These are phyloP conservation scores for Neofusicoccum umdonicola DNA, from an alignment of 2,329 filamentous ascomycete species.

Conservation along the genomic window DNA sequence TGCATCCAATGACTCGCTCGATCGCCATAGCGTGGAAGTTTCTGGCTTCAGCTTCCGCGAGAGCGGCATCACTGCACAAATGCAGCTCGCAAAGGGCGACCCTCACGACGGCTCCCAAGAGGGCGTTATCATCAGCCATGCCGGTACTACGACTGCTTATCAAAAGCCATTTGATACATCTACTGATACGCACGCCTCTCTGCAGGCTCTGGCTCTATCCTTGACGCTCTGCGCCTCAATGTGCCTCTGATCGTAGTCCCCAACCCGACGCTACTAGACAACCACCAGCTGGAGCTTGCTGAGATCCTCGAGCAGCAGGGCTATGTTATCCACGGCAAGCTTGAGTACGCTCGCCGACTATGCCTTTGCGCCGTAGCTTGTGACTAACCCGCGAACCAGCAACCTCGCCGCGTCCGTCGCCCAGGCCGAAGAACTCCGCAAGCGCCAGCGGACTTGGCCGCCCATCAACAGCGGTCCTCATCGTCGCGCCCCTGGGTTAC, in stretches of 20 bases:
- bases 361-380: neutral
- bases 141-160: constrained; percentile 56
- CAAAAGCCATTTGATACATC: neutral
- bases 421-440: constrained; percentile 48
- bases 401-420: constrained; percentile 48
- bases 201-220: constrained; percentile 81
- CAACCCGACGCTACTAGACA: constrained; percentile 76
- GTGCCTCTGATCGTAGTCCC: constrained; percentile 85
- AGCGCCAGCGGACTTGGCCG: constrained; percentile 48
- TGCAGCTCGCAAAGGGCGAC: constrained; percentile 53
- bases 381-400: constrained; percentile 29
- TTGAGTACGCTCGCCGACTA: constrained; percentile 54
- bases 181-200: neutral
- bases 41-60: constrained; percentile 65
- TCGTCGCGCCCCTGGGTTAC: constrained; percentile 44
- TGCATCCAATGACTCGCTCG: constrained; percentile 12
- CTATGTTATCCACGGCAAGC: constrained; percentile 70
- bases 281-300: constrained; percentile 89
- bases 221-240: constrained; percentile 73
- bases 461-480: constrained; percentile 47
- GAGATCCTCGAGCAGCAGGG: constrained; percentile 69
- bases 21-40: constrained; percentile 40
- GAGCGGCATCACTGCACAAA: constrained; percentile 57
- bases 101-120: constrained; percentile 40
- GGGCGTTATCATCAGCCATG: constrained; percentile 84